These are phyloP conservation scores for Rhodotorula sphaerocarpa DNA, from an alignment of 768 basidiomycete species.

Conservation along the genomic window DNA sequence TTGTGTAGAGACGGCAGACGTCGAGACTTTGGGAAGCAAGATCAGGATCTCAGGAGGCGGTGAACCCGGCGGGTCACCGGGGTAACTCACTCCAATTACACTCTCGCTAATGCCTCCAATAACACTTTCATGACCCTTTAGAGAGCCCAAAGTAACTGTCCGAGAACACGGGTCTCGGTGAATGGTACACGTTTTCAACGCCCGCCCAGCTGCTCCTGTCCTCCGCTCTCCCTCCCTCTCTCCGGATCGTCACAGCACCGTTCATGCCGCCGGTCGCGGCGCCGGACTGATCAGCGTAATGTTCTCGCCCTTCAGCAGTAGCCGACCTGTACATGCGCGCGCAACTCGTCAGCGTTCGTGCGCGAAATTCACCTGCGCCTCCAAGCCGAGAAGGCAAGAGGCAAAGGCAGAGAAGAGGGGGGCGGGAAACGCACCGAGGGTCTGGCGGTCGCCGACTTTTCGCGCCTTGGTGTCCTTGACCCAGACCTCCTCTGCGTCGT, in stretches of 20 bases:
- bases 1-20: no score
- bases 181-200: background rate
- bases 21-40: no score
- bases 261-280: background rate
- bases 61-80: no score
- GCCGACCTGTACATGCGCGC: constrained; percentile 57
- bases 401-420: background rate
- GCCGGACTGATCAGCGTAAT: constrained; percentile 86
- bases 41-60: no score
- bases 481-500: constrained; percentile 85
- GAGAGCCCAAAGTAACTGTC: no score
- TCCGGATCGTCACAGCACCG: background rate
- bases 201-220: no score
- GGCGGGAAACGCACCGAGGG: constrained; percentile 57
- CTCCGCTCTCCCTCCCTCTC: background rate
- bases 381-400: constrained; percentile 1
- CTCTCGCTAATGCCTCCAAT: no score
- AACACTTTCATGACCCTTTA: no score
- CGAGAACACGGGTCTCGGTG: no score
- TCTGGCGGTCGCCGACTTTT: constrained; percentile 72
- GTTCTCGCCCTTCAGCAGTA: constrained; percentile 93
- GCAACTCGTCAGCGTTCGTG: no score
- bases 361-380: no score
- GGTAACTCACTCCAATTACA: no score
- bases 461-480: constrained; percentile 52